A percentile compares a stretch with the other conserved stretches of the same genome.
Conservation (phyloP, 2,329 filamentous ascomycete genomes). For the Hypomyces rosellus region DNA sequence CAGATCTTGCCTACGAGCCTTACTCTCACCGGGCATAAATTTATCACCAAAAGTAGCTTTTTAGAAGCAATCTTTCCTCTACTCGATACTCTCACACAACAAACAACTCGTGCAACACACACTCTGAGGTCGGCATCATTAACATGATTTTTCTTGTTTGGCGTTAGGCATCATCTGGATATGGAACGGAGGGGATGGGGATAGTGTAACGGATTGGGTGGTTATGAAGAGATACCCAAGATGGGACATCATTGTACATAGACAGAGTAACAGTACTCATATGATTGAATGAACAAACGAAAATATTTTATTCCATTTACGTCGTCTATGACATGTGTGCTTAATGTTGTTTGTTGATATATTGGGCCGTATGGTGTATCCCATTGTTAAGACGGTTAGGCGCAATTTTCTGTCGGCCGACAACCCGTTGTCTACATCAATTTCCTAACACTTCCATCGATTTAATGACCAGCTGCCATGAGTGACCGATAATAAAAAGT, state of each 20-base stretch:
- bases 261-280: conserved; percentile 5
- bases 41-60: neutral
- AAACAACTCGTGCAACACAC: neutral
- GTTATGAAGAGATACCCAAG: conserved; percentile 11
- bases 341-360: neutral
- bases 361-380: no score
- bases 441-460: neutral
- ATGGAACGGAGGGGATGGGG: neutral
- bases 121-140: neutral
- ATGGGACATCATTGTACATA: conserved; percentile 10
- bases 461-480: no score
- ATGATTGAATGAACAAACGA: conserved; percentile 10
- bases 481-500: no score
- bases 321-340: neutral
- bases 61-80: neutral
- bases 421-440: no score
- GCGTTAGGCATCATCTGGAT: conserved; percentile 6
- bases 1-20: conserved; percentile 57
- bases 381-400: no score
- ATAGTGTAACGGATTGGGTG: neutral
- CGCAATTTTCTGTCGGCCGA: no score
- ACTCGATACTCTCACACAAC: neutral
- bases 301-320: neutral
- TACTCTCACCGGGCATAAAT: conserved; percentile 51
- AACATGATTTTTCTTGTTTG: conserved; percentile 3